Base-by-base conservation (phyloP, 345 rosid species). In the Trapa incisa region DNA sequence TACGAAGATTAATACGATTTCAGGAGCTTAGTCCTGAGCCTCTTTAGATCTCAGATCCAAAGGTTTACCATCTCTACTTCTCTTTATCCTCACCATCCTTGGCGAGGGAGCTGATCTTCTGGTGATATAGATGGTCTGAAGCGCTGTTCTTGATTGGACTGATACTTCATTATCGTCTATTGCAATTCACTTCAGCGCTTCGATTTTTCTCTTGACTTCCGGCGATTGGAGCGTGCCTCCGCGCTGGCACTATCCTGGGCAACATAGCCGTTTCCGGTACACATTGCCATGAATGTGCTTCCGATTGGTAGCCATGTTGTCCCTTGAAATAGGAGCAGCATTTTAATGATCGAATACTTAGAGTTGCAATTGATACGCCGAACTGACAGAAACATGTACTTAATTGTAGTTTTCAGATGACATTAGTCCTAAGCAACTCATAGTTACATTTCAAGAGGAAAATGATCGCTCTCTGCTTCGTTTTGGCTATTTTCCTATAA, bases 21-120 rank as follows among this genome's bases (percentile, higher is more conserved):
- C 47, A 22, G 47, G 29, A 37, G 66, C 47, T 3, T 39, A 43
- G 37, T 38, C 37, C 67, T 14, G 47, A 43, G 32, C 10, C 14
- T 65, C 43, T 54, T 42, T 73, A 75, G 82, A 78, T 78, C 79
- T 78, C 79, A 72, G 79, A 75, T 73, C 76, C 71, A 64, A 29
- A 66, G 71, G 71, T 67, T 60, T 73, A 45, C 5, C 52, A 47
- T 52, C 29, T 38, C 63, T 56, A 62, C 17, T 33, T 35, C 63
- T 2, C 56, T 36, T 67, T 54, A 39, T 53, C 70, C 70, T 54
- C 37, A 35, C n/a, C 56, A 66, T 9, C 47, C 47, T 17, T 22
- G 47, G 32, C 39, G 66, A 39, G 10, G 47, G 4, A 54, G 60
- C n/a, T 54, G 60, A 54, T 54, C 38, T 58, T 32, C 63, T 38